Percentiles rank a stretch among this genome's conserved stretches.
phyloP scores from a whole-genome alignment of 306 rosid species.

The Trifolium fragiferum region DNA sequence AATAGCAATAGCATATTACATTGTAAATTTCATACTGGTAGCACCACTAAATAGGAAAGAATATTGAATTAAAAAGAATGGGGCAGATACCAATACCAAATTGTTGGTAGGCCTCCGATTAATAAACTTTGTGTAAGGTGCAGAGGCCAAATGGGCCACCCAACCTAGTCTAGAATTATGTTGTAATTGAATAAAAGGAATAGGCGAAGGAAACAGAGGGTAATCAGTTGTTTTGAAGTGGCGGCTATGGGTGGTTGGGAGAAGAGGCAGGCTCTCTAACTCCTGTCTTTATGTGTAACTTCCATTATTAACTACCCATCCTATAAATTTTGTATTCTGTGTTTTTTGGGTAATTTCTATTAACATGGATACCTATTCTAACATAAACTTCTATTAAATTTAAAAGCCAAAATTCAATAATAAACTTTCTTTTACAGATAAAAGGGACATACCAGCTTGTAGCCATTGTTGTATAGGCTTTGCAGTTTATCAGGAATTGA shows the following conservation, averaged over 20 bases:
- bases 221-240: neutral
- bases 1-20: constrained; percentile 26
- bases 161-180: neutral
- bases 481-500: constrained; percentile 84
- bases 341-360: neutral
- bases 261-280: neutral
- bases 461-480: constrained; percentile 81
- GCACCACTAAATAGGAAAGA: neutral
- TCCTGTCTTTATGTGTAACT: neutral
- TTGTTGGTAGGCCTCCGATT: neutral
- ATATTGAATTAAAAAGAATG: constrained; percentile 4
- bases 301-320: neutral
- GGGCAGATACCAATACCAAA: neutral
- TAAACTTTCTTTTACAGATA: constrained; percentile 29
- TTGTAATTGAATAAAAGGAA: neutral
- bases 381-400: constrained; percentile 14
- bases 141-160: neutral
- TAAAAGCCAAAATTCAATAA: neutral
- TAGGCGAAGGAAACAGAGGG: neutral
- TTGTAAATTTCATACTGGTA: constrained; percentile 11
- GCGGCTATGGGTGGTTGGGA: neutral
- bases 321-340: neutral
- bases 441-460: constrained; percentile 74
- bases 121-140: neutral
- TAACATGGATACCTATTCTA: neutral